These are phyloP conservation scores for Martiniozyma abietophila DNA, from an alignment of 805 yeast species.

Conservation along the genomic window DNA sequence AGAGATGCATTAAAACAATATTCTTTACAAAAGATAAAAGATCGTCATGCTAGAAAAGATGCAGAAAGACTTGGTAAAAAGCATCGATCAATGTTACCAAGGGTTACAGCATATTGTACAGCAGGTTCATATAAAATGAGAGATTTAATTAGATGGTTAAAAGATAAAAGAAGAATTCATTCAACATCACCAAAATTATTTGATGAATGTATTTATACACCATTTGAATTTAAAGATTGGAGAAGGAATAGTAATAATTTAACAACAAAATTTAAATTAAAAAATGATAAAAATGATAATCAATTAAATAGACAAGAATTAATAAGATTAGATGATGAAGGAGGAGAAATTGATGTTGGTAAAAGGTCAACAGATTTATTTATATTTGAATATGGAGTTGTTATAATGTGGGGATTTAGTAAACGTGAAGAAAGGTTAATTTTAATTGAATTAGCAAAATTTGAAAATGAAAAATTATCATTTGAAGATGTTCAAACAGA, in stretches of 20 bases:
- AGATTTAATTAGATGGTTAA: conserved; percentile 76
- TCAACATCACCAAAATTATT: conserved; percentile 79
- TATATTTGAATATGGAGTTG: conserved; percentile 94
- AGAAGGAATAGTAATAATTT: conserved; percentile 29
- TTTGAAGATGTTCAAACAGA: conserved; percentile 89
- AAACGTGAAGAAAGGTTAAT: conserved; percentile 76
- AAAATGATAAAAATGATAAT: conserved; percentile 6
- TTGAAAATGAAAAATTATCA: conserved; percentile 86
- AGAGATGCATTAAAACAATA: conserved; percentile 29
- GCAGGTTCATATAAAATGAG: conserved; percentile 88
- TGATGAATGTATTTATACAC: conserved; percentile 93
- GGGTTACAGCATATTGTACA: conserved; percentile 95
- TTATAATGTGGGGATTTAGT: conserved; percentile 93
- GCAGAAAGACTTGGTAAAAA: conserved; percentile 89
- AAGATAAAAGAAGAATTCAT: conserved; percentile 62
- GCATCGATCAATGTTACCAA: conserved; percentile 74
- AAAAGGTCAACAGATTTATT: conserved; percentile 71
- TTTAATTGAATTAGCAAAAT: conserved; percentile 74
- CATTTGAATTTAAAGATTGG: conserved; percentile 79
- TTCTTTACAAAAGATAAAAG: conserved; percentile 80
- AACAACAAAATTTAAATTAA: neutral
- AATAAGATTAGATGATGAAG: conserved; percentile 81
- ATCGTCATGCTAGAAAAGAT: conserved; percentile 82
- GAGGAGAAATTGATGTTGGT: conserved; percentile 88
- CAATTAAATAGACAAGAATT: conserved; percentile 21